phyloP scores from a whole-genome alignment of 2,329 filamentous ascomycete genomes.

The Hypoxylon sp. region DNA sequence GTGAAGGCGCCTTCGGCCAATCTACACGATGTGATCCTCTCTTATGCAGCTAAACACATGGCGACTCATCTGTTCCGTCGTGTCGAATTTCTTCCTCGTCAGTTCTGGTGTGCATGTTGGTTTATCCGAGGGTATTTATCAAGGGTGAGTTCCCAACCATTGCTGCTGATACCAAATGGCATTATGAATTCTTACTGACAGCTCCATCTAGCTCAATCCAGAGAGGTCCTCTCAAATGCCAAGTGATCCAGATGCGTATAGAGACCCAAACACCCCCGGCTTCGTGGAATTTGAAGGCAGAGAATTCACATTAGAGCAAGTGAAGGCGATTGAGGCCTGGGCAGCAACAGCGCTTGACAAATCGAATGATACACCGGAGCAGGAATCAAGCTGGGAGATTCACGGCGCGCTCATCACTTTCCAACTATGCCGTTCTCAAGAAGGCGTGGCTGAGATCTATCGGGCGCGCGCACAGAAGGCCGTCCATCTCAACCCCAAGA shows the following conservation, averaged over 20 bases:
- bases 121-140: slow-evolving; percentile 50
- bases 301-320: slow-evolving; percentile 40
- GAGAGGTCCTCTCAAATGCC: slow-evolving; percentile 44
- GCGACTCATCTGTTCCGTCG: slow-evolving; percentile 49
- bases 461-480: slow-evolving; percentile 47
- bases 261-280: slow-evolving; percentile 11
- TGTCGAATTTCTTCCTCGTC: slow-evolving; percentile 49
- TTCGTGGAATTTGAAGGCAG: slow-evolving; percentile 42
- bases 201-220: slow-evolving; percentile 42
- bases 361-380: slow-evolving; percentile 38
- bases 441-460: slow-evolving; percentile 44
- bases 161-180: background rate
- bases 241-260: slow-evolving; percentile 40
- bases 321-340: slow-evolving; percentile 49
- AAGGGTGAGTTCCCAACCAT: slow-evolving; percentile 44
- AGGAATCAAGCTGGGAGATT: slow-evolving; percentile 51
- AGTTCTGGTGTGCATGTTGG: slow-evolving; percentile 47
- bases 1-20: slow-evolving; percentile 42
- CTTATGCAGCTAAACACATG: slow-evolving; percentile 46
- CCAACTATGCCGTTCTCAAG: slow-evolving; percentile 46
- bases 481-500: slow-evolving; percentile 48
- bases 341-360: slow-evolving; percentile 40
- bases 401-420: slow-evolving; percentile 50
- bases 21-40: slow-evolving; percentile 46
- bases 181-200: slow-evolving; percentile 32